phyloP scores from a whole-genome alignment of 371 early-diverging fungal species.

The Rhizopus arrhizus region DNA sequence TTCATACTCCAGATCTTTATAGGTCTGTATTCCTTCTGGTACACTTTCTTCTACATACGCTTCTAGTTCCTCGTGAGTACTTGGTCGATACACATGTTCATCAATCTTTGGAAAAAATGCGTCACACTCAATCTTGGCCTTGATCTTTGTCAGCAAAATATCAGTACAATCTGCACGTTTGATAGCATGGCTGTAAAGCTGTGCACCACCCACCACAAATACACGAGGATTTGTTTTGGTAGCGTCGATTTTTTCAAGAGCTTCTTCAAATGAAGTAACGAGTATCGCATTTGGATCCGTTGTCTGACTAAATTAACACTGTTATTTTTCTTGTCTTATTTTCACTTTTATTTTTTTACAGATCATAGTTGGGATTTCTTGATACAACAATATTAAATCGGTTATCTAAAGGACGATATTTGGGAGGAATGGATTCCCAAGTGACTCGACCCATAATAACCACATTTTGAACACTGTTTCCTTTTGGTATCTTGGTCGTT shows the following conservation, averaged over 20 bases:
- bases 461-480: slow-evolving; percentile 57
- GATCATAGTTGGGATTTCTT: slow-evolving; percentile 53
- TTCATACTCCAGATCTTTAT: slow-evolving; percentile 47
- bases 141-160: slow-evolving; percentile 67
- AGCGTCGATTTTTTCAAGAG: slow-evolving; percentile 38
- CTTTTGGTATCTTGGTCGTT: slow-evolving; percentile 57
- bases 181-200: slow-evolving; percentile 62
- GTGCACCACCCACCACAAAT: slow-evolving; percentile 71
- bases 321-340: slow-evolving; percentile 4
- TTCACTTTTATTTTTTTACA: slow-evolving; percentile 32
- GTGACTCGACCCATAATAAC: slow-evolving; percentile 89
- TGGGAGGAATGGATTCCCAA: slow-evolving; percentile 86
- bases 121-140: slow-evolving; percentile 59
- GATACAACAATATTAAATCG: slow-evolving; percentile 87
- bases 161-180: slow-evolving; percentile 50
- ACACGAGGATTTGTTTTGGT: slow-evolving; percentile 29
- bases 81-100: slow-evolving; percentile 25
- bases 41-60: slow-evolving; percentile 44
- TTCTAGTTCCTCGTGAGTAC: slow-evolving; percentile 44
- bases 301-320: slow-evolving; percentile 25
- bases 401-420: slow-evolving; percentile 71
- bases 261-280: slow-evolving; percentile 55
- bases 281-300: slow-evolving; percentile 29
- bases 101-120: slow-evolving; percentile 67
- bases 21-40: slow-evolving; percentile 43